phyloP scores from a whole-genome alignment of 257 asterid genomes.

The Craterostigma plantagineum region DNA sequence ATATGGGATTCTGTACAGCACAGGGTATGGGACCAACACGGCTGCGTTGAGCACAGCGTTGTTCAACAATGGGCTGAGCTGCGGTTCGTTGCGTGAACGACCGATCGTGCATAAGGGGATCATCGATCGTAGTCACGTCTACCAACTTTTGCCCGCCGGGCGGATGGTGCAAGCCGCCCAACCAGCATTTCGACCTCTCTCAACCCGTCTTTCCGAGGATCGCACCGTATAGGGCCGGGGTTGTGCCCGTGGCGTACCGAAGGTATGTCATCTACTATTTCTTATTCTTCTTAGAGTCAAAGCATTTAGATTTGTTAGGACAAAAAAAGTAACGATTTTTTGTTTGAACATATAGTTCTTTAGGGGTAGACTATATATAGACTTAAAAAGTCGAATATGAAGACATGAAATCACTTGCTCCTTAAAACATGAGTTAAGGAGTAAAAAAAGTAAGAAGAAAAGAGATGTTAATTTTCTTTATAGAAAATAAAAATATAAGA shows the following conservation, averaged over 20 bases:
- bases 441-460: too few relatives aligned
- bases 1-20: constrained; percentile 3
- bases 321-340: too few relatives aligned
- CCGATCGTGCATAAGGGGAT: not conserved
- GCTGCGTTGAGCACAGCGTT: not conserved
- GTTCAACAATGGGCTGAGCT: constrained; percentile 1
- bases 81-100: not conserved
- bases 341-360: too few relatives aligned
- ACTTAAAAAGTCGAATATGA: too few relatives aligned
- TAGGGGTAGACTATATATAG: too few relatives aligned
- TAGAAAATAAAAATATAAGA: too few relatives aligned
- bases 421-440: too few relatives aligned
- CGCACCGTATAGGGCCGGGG: constrained; percentile 2
- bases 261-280: not conserved
- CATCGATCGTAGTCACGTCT: not conserved
- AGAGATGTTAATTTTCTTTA: too few relatives aligned
- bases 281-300: too few relatives aligned
- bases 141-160: constrained; percentile 4
- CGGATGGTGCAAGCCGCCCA: constrained; percentile 2
- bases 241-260: constrained; percentile 2
- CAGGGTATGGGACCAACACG: not conserved
- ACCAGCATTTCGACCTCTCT: constrained; percentile 1
- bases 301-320: too few relatives aligned
- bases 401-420: too few relatives aligned
- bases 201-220: constrained; percentile 4